Evolutionary conservation across 805 yeast species (phyloP).

Genomic region (Pichia gijzeniarum): DNA sequence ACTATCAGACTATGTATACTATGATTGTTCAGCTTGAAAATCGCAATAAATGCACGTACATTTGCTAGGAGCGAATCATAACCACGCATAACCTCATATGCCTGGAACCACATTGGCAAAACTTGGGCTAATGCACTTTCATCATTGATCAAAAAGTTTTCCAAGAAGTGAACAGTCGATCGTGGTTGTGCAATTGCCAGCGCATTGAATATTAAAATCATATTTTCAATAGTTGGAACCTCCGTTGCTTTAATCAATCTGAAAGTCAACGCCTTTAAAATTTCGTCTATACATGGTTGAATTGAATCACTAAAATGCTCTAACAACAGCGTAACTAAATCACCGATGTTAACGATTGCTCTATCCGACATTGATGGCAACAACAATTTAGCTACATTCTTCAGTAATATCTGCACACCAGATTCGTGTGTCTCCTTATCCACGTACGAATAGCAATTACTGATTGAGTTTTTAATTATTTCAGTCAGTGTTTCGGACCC

Average conservation of each 20-base stretch:
- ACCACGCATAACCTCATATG: constrained; percentile 78
- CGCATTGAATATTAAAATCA: constrained; percentile 69
- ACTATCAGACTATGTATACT: constrained; percentile 49
- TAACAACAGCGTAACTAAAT: constrained; percentile 27
- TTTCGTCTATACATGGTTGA: constrained; percentile 41
- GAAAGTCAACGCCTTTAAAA: constrained; percentile 67
- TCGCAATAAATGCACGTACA: constrained; percentile 62
- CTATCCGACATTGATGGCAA: constrained; percentile 69
- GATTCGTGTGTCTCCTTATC: constrained; percentile 32
- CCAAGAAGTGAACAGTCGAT: constrained; percentile 58
- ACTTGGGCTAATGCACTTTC: constrained; percentile 46
- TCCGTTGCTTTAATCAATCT: constrained; percentile 64
- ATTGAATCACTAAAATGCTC: constrained; percentile 32
- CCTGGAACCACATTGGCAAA: constrained; percentile 74
- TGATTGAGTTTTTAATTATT: constrained; percentile 40
- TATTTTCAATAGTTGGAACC: constrained; percentile 67
- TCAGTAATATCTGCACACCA: constrained; percentile 53
- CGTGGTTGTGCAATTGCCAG: constrained; percentile 56
- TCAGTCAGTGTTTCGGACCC: constrained; percentile 70
- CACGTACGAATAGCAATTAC: constrained; percentile 28
- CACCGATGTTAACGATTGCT: constrained; percentile 78
- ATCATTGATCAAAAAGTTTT: constrained; percentile 29
- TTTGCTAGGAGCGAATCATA: constrained; percentile 60
- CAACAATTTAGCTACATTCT: constrained; percentile 60
- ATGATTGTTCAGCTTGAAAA: constrained; percentile 54